Percentiles rank a stretch among this genome's conserved stretches.
phyloP scores from a whole-genome alignment of 371 early-diverging fungal genomes.

The Rhizomucor miehei region DNA sequence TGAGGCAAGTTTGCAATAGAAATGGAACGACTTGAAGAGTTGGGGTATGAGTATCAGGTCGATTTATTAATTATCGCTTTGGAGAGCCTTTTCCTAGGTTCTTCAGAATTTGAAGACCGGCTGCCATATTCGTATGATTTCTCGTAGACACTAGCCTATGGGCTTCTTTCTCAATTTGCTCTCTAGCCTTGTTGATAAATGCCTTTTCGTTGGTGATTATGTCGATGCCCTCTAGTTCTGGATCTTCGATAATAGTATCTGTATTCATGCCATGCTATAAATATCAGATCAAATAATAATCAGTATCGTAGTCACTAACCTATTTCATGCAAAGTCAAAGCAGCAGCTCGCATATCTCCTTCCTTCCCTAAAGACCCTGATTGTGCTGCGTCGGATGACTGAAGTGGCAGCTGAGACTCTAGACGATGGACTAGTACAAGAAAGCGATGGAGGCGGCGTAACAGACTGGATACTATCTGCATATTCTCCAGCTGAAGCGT shows the following conservation, averaged over 20 bases:
- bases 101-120: conserved; percentile 74
- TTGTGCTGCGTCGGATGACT: background rate
- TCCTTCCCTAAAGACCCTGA: conserved; percentile 25
- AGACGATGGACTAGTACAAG: conserved; percentile 59
- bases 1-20: too few species aligned
- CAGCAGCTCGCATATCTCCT: conserved; percentile 57
- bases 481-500: conserved; percentile 63
- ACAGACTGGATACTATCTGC: conserved; percentile 60
- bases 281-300: background rate
- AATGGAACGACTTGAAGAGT: too few species aligned
- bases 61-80: too few species aligned
- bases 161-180: conserved; percentile 52
- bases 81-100: conserved; percentile 22
- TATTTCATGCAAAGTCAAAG: conserved; percentile 54
- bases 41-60: too few species aligned
- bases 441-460: conserved; percentile 68
- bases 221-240: conserved; percentile 66
- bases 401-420: conserved; percentile 51
- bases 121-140: conserved; percentile 70
- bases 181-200: conserved; percentile 45
- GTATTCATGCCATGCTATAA: background rate
- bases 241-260: conserved; percentile 57
- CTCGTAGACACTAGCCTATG: conserved; percentile 58
- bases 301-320: conserved; percentile 17
- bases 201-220: conserved; percentile 53